phyloP scores from a whole-genome alignment of 1,284 basidiomycete genomes.

The Ceratobasidium sp. region DNA sequence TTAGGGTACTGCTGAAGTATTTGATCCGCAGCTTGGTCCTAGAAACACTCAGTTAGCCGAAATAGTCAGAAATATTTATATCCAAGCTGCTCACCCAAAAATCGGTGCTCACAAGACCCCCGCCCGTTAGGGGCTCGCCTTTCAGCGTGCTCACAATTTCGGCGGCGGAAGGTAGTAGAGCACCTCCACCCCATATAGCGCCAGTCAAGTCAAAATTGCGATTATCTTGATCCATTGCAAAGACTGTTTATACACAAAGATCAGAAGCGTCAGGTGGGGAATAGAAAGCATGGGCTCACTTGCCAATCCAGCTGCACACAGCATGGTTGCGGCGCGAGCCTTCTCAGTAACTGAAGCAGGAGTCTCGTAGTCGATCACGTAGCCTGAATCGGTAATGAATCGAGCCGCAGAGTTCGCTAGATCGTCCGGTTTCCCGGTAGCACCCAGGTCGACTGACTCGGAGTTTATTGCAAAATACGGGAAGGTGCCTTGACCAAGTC shows the following conservation, averaged over 20 bases:
- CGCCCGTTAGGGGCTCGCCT: constrained; percentile 7
- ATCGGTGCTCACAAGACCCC: constrained; percentile 28
- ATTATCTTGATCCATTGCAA: constrained; percentile 32
- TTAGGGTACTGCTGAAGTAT: constrained; percentile 28
- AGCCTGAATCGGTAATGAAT: constrained; percentile 21
- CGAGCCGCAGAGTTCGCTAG: constrained; percentile 14
- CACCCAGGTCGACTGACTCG: not conserved
- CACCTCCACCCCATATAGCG: constrained; percentile 37
- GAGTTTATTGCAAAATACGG: constrained; percentile 33
- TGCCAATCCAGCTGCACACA: constrained; percentile 23
- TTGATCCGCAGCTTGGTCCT: constrained; percentile 28
- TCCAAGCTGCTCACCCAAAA: constrained; percentile 11
- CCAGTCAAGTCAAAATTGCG: constrained; percentile 27
- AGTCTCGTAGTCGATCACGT: constrained; percentile 37
- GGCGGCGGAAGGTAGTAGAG: constrained; percentile 20
- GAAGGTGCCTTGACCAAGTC: constrained; percentile 37
- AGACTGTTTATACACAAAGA: constrained; percentile 4
- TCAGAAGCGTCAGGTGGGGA: not conserved
- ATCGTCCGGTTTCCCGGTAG: not conserved
- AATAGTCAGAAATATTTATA: not conserved
- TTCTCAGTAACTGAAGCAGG: constrained; percentile 27
- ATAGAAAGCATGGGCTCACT: not conserved
- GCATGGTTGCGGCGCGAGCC: constrained; percentile 30
- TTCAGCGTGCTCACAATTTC: constrained; percentile 21
- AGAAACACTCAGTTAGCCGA: not conserved